Evolutionary conservation across 2,329 filamentous ascomycete genomes (phyloP), one percentile per base, ranked within the genome.

Genomic region (Sphaceloma murrayae): DNA sequence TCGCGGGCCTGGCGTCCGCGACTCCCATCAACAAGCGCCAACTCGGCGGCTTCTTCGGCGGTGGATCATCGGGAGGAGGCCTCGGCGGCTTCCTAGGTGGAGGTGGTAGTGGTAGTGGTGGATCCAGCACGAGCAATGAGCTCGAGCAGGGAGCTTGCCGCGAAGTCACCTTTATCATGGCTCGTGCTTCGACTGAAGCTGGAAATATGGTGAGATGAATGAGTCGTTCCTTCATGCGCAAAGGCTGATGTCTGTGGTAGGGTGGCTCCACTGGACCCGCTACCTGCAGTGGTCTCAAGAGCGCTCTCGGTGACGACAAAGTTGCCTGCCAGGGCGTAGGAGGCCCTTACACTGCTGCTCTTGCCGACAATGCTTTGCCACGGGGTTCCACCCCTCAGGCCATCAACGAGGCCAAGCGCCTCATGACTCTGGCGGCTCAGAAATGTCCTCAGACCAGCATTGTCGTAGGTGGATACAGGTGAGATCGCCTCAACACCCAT

Each of bases 121-220:
- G 38, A 14, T 21, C 29, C 14, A 36, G n/a, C 9, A 52, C 48
- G 34, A 50, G 48, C 27, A 50, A 47, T 42, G 52, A 52, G 30
- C 31, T 52, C 11, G 34, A 46, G 11, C 43, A 48, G 21, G 49
- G 49, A 13, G 44, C 43, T 3, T 71, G 68, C 57, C 66, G 64
- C 32, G 53, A 62, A 18, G 64, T 72, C 47, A 74, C 71, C 4
- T 58, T 75, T 38, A 66, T 77, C 50, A 75, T 72, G 49, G 73
- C 73, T 13, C 67, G 73, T 11, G 73, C 73, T 5, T 75, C 73
- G 5, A 67, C 64, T 4, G 70, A 75, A 53, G 22, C 49, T 0
- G 72, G 71, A 18, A 75, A 73, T 50, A 68, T 76, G 43, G 24
- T 40, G 19, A 22, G 14, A n/a, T 18, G 6, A 22, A n/a, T n/a